These are phyloP conservation scores for Bruguiera hainesii DNA, from an alignment of 441 rosid genomes.

Conservation along the genomic window DNA sequence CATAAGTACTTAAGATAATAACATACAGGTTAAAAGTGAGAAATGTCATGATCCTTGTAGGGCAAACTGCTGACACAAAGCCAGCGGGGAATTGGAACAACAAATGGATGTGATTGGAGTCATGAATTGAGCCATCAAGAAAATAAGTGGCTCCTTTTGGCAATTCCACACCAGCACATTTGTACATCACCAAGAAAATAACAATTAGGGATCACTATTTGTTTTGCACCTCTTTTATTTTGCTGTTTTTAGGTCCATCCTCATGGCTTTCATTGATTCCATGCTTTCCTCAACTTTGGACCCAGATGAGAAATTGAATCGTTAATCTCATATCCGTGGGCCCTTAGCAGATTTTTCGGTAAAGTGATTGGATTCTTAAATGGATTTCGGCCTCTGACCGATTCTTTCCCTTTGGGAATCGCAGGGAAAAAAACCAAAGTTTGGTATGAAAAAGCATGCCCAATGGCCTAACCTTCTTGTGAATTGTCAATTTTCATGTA, in stretches of 20 bases:
- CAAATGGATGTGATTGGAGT: not conserved
- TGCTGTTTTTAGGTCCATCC: not conserved
- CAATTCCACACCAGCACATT: slow-evolving; percentile 12
- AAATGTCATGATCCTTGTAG: slow-evolving; percentile 48
- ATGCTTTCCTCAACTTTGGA: not conserved
- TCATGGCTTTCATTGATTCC: not conserved
- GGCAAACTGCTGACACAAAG: slow-evolving; percentile 58
- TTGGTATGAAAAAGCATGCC: not conserved
- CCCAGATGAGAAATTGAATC: not conserved
- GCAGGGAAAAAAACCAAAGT: not conserved
- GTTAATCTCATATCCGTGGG: not conserved
- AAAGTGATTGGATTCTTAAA: not conserved
- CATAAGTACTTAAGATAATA: slow-evolving; percentile 9
- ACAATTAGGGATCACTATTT: slow-evolving; percentile 14
- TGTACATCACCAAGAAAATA: not conserved
- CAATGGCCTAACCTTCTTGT: slow-evolving; percentile 13
- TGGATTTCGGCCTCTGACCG: slow-evolving; percentile 10
- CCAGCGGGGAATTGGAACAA: slow-evolving; percentile 36
- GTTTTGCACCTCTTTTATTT: not conserved
- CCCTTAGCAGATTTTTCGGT: not conserved
- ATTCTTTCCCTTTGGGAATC: not conserved
- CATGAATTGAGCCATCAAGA: not conserved
- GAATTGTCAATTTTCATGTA: slow-evolving; percentile 4
- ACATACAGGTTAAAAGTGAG: slow-evolving; percentile 28
- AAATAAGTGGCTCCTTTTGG: slow-evolving; percentile 1